Evolutionary conservation across 352 stramenopile species (phyloP), one percentile per base, ranked within the genome.

Genomic region (Phytophthora pisi): DNA sequence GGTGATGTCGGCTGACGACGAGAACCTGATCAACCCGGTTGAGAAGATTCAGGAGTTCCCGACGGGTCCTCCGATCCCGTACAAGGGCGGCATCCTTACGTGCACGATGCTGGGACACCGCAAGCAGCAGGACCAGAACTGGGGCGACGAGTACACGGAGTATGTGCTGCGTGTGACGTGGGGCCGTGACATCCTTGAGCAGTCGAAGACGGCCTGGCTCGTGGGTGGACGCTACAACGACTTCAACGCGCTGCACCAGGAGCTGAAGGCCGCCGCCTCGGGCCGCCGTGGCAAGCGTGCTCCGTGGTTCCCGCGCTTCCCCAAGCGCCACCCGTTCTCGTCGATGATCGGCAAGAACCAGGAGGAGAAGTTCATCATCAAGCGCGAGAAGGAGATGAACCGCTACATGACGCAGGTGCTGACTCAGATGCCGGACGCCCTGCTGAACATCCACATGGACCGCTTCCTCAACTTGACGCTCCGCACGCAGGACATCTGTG

Each of bases 321-420:
- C 89, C 7, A 95, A 95, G 79, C 89, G 89, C 69, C 89, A 96
- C 63, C 89, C 89, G 64, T 95, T 96, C 72, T 96, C 89, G 66
- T 94, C 86, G 16, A 90, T 95, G 81, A 95, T 96, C 40, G 89
- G 89, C 66, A 96, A 96, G 82, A 96, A 96, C 72, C 86, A 94
- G 64, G 79, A 96, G 62, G 89, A 96, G 61, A 95, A 96, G 71
- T 96, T 96, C 65, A 93, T 96, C 64, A 93, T 93, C 78, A 95
- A 92, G 74, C 86, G 89, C 51, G 89, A 96, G 72, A 96, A 96
- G 70, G 89, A 96, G 61, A 84, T 96, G 63, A 96, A 96, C 74
- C 89, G 89, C 40, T 96, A 96, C 83, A 90, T 96, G 81, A 96
- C 89, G 51, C 89, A 96, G 62, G 89, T 96, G 77, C 71, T 96